Percentiles rank a stretch among this genome's conserved stretches.
These are phyloP conservation scores for Osmanthus fragrans DNA, from an alignment of 257 asterid genomes.

Conservation along the genomic window DNA sequence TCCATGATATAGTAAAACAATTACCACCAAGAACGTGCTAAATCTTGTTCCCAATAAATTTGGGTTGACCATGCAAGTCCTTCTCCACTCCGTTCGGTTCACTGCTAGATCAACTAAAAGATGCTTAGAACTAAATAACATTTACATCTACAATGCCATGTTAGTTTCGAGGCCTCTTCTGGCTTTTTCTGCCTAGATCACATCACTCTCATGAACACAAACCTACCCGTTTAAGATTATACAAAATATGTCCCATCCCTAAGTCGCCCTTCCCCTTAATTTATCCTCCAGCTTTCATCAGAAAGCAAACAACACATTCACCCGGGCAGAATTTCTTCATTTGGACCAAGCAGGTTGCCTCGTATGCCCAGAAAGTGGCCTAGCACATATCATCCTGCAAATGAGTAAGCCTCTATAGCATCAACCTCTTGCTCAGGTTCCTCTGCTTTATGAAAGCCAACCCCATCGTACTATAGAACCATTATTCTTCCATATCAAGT, in stretches of 20 bases:
- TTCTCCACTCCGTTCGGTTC: neutral
- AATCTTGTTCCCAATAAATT: neutral
- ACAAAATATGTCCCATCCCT: neutral
- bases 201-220: neutral
- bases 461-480: neutral
- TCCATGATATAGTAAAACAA: neutral
- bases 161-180: neutral
- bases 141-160: neutral
- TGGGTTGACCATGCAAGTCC: neutral
- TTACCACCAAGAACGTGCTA: neutral
- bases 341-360: neutral
- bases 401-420: neutral
- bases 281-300: neutral
- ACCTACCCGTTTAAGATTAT: neutral
- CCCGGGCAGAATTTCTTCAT: neutral
- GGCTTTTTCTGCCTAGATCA: neutral
- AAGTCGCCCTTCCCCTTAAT: neutral
- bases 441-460: neutral
- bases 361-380: neutral
- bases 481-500: neutral
- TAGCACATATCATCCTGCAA: neutral
- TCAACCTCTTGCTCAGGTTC: constrained; percentile 10
- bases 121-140: neutral
- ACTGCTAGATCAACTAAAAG: neutral
- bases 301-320: neutral